phyloP scores from a whole-genome alignment of 2,329 filamentous ascomycete species.

The Huntiella moniliformis region DNA sequence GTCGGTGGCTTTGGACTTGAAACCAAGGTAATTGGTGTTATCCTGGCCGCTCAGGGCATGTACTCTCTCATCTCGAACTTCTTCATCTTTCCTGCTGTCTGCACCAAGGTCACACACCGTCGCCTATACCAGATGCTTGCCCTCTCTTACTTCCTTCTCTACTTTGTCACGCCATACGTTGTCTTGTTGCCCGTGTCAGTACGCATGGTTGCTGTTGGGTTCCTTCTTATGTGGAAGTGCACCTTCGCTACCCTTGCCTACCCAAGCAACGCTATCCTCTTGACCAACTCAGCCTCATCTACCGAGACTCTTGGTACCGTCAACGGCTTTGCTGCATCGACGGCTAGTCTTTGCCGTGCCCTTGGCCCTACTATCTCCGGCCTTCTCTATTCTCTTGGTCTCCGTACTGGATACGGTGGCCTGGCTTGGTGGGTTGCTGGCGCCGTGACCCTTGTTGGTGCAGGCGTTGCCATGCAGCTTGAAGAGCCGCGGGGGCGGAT shows the following conservation, averaged over 20 bases:
- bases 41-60: constrained; percentile 73
- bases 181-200: constrained; percentile 58
- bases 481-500: constrained; percentile 36
- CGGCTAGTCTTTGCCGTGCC: constrained; percentile 71
- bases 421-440: constrained; percentile 88
- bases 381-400: constrained; percentile 61
- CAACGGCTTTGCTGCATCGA: constrained; percentile 81
- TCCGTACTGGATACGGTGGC: constrained; percentile 65
- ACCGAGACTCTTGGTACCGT: constrained; percentile 74
- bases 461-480: constrained; percentile 56
- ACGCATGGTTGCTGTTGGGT: constrained; percentile 56
- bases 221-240: constrained; percentile 75
- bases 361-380: constrained; percentile 82
- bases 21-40: constrained; percentile 68
- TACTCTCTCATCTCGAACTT: constrained; percentile 81
- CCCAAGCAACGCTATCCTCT: constrained; percentile 72
- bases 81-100: constrained; percentile 64
- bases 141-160: constrained; percentile 69
- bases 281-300: constrained; percentile 74
- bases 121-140: constrained; percentile 68
- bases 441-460: constrained; percentile 55
- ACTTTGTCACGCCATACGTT: constrained; percentile 74
- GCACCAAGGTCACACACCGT: constrained; percentile 56
- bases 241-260: constrained; percentile 83
- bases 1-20: constrained; percentile 68